A percentile compares a stretch with the other conserved stretches of the same genome.
Evolutionary conservation across 192 early-diverging fungal species (phyloP).

Genomic region (Entomortierella chlamydospora): DNA sequence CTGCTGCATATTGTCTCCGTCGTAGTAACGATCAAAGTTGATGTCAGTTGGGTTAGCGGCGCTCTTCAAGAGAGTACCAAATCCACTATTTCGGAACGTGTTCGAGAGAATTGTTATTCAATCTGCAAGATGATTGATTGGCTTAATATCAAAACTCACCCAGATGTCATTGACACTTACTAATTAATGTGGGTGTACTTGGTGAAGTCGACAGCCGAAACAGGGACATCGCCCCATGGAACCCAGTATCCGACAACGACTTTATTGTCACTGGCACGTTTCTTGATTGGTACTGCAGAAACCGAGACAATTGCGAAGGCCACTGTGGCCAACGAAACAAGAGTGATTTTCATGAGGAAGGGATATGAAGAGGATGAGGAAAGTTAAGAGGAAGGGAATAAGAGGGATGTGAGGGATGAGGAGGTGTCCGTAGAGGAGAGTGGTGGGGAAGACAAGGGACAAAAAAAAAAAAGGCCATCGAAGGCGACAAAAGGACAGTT

Average conservation of each 20-base stretch:
- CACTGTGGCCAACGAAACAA: conserved; percentile 20
- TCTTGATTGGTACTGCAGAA: conserved; percentile 16
- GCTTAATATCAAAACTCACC: too few species aligned
- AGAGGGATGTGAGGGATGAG: neutral
- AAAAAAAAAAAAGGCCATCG: neutral
- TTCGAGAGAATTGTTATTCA: neutral
- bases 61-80: conserved; percentile 26
- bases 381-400: neutral
- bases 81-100: conserved; percentile 12
- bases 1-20: conserved; percentile 16
- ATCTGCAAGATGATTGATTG: neutral
- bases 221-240: conserved; percentile 42
- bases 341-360: conserved; percentile 15
- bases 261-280: conserved; percentile 18
- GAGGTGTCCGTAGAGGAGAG: neutral
- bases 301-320: conserved; percentile 17
- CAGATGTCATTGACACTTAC: conserved; percentile 16
- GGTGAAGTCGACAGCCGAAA: conserved; percentile 25
- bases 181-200: conserved; percentile 49
- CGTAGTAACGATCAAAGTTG: conserved; percentile 38
- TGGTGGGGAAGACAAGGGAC: too few species aligned
- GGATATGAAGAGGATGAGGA: neutral
- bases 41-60: conserved; percentile 11
- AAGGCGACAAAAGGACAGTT: too few species aligned
- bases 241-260: conserved; percentile 42